A percentile compares a stretch with the other conserved stretches of the same genome.
These are phyloP conservation scores for Hymenoscyphus fraxineus DNA, from an alignment of 2,329 filamentous ascomycete genomes.

Conservation along the genomic window DNA sequence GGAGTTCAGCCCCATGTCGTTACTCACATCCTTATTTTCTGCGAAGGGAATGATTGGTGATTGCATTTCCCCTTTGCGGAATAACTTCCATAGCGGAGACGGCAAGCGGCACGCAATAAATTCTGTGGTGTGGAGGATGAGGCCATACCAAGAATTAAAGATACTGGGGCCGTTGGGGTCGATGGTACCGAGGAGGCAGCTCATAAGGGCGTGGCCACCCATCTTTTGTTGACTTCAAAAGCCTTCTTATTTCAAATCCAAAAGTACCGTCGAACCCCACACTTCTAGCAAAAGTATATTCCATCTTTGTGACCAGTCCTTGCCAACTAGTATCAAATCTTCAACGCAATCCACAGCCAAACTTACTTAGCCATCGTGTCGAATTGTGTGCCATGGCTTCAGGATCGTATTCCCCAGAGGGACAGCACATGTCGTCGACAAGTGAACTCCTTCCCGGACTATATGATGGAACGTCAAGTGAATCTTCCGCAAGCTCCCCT, in stretches of 20 bases:
- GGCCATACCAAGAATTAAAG: neutral
- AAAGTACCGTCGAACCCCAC: neutral
- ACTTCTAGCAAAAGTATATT: neutral
- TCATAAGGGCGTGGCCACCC: conserved; percentile 6
- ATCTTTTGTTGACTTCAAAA: conserved; percentile 1
- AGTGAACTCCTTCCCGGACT: conserved; percentile 27
- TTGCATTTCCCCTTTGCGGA: conserved; percentile 18
- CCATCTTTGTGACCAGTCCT: neutral
- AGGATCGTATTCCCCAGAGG: conserved; percentile 21
- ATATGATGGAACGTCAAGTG: conserved; percentile 34
- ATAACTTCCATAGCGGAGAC: conserved; percentile 20
- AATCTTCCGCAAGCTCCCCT: conserved; percentile 34
- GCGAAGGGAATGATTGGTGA: conserved; percentile 22
- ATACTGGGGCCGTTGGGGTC: conserved; percentile 11
- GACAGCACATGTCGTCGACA: conserved; percentile 22
- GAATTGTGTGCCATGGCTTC: conserved; percentile 22
- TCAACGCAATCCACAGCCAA: neutral
- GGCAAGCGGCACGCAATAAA: neutral
- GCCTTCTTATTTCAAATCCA: neutral
- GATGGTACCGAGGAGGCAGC: conserved; percentile 9
- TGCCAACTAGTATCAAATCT: neutral
- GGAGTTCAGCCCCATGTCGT: conserved; percentile 1
- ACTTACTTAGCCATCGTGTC: neutral
- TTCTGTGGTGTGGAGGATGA: neutral
- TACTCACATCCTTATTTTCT: conserved; percentile 1